Evolutionary conservation across 2,329 filamentous ascomycete genomes (phyloP), one percentile per base, ranked within the genome.

Genomic region (Botryotinia globosa): DNA sequence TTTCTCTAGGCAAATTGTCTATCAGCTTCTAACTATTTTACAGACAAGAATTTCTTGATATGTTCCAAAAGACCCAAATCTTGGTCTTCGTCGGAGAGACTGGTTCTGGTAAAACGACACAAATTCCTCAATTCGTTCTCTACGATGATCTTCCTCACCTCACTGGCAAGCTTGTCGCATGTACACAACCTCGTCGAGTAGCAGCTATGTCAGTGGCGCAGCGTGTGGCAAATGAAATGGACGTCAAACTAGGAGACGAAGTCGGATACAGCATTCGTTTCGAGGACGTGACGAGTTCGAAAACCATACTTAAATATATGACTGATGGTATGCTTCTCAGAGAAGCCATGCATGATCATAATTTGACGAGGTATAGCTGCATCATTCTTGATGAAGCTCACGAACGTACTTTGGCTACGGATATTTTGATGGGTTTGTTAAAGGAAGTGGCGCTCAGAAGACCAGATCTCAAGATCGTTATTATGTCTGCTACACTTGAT

Each of bases 211-310:
- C 94, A 64, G 96, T 99, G 29, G 96, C 96, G 51, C 94, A 98
- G 84, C 95, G 96, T 91, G 96, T 99, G 45, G 94, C 97, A 42
- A 90, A 97, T 80, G 96, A 99, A 84, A 92, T 99, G 87, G 96
- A 98, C 81, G 95, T 98, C 77, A 90, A 88, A 74, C 87, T 99
- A 39, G 96, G 96, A 74, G 90, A 98, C 77, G 95, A 98, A 83
- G 94, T 99, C 72, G 96, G 96, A 83, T 99, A 98, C 85, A 98
- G 93, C 82, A 98, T 99, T 82, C 94, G 96, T 86, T 99, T 99
- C 83, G 97, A 99, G 83, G 96, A 99, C 82, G 92, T 90, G 85
- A 98, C 96, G 1, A 89, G 92, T 68, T 89, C 90, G 73, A 94
- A 93, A 82, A 99, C 96, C 1, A 89, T 97, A 74, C 89, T 99